A percentile compares a stretch with the other conserved stretches of the same genome.
Conservation (phyloP, 169 alveolate species). For the Plasmodium cynomolgi region DNA sequence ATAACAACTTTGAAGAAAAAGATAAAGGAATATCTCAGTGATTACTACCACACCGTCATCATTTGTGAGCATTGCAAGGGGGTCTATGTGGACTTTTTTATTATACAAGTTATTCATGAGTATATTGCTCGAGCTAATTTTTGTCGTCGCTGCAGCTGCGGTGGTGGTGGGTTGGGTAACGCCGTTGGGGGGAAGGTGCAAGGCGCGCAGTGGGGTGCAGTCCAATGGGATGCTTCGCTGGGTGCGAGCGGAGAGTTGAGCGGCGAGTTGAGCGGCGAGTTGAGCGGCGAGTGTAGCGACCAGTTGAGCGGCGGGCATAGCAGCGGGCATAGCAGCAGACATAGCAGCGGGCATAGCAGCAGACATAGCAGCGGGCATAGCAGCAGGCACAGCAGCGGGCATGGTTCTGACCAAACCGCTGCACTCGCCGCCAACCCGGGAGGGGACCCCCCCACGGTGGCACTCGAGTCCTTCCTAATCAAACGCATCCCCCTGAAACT, state of each 20-base stretch:
- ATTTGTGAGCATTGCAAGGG: slow-evolving; percentile 56
- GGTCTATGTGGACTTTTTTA: slow-evolving; percentile 8
- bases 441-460: neutral
- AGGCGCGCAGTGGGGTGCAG: neutral
- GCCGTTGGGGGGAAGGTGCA: neutral
- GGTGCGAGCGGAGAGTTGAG: neutral
- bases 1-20: neutral
- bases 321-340: no score
- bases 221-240: neutral
- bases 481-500: slow-evolving; percentile 12
- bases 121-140: neutral
- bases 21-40: slow-evolving; percentile 11
- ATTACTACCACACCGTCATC: slow-evolving; percentile 23
- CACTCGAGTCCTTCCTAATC: neutral
- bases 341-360: no score
- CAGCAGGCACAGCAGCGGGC: neutral
- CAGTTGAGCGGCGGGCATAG: no score
- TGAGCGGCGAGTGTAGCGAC: no score
- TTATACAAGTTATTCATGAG: neutral
- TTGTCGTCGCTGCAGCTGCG: neutral
- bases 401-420: no score
- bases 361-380: no score
- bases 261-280: no score
- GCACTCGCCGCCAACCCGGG: neutral
- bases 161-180: neutral